phyloP scores from a whole-genome alignment of 495 filamentous ascomycete genomes.

The Aspergillus campestris region DNA sequence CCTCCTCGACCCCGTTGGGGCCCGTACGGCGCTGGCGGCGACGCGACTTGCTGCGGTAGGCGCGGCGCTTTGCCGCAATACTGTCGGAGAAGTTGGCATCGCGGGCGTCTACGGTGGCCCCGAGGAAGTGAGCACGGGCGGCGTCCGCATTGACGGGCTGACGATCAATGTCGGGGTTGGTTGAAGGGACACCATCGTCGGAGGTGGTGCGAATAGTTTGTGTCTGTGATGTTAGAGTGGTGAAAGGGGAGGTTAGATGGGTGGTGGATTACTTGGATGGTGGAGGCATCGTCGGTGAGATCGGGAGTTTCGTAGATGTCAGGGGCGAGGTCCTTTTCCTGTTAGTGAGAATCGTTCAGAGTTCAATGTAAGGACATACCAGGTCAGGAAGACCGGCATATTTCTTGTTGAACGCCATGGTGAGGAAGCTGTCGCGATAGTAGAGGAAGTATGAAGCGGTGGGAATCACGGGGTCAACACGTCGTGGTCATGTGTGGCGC shows the following conservation, averaged over 20 bases:
- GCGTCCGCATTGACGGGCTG: constrained; percentile 63
- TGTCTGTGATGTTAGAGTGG: constrained; percentile 37
- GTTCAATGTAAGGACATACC: constrained; percentile 37
- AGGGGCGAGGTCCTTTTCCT: constrained; percentile 68
- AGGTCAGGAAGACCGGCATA: constrained; percentile 81
- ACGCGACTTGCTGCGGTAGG: constrained; percentile 56
- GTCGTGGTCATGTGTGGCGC: too few species aligned
- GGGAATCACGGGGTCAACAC: neutral
- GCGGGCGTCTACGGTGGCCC: constrained; percentile 62
- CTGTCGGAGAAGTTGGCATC: constrained; percentile 79
- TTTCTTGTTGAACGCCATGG: constrained; percentile 54
- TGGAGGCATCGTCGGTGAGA: constrained; percentile 79
- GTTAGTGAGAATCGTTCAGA: neutral
- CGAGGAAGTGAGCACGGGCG: constrained; percentile 72
- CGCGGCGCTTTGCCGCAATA: constrained; percentile 65
- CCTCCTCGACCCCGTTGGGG: constrained; percentile 44
- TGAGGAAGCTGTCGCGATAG: constrained; percentile 1
- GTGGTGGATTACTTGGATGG: constrained; percentile 52
- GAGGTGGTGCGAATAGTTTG: constrained; percentile 58
- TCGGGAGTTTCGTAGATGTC: constrained; percentile 96
- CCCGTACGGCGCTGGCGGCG: constrained; percentile 52
- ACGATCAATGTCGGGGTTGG: constrained; percentile 60
- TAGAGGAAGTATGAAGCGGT: neutral
- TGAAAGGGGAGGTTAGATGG: constrained; percentile 1
- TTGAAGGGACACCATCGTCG: constrained; percentile 45